Percentiles rank a stretch among this genome's conserved stretches.
Conservation (phyloP, 495 filamentous ascomycete genomes). For the Tuber borchii region DNA sequence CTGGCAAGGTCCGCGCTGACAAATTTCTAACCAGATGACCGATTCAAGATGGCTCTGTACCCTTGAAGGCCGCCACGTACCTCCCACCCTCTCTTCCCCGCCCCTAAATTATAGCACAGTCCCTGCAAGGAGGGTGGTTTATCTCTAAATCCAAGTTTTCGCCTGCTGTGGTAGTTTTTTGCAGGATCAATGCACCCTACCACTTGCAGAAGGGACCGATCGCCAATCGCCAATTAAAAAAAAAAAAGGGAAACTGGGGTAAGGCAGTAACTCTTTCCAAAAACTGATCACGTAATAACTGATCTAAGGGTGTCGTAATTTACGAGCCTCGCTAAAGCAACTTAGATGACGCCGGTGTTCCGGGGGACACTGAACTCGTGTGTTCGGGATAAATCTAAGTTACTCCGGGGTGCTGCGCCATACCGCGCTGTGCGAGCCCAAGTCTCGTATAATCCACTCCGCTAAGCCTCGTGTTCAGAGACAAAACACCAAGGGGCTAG, state of each 20-base stretch:
- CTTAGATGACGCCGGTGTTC: background rate
- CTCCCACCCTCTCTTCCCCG: background rate
- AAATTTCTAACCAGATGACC: constrained; percentile 3
- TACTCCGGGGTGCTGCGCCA: background rate
- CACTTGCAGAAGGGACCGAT: background rate
- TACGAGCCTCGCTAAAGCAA: constrained; percentile 3
- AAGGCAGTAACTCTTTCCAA: background rate
- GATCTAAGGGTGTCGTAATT: background rate
- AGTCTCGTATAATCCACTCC: background rate
- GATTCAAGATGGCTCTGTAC: background rate
- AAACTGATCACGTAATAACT: background rate
- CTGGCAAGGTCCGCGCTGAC: background rate
- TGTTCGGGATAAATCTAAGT: background rate
- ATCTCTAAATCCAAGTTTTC: background rate
- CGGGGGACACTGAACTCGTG: background rate
- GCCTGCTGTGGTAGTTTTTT: background rate
- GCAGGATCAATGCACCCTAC: background rate
- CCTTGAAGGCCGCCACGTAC: background rate
- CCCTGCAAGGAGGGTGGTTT: background rate
- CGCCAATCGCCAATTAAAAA: background rate
- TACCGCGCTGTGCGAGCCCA: background rate
- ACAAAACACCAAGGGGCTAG: no score
- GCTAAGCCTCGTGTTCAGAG: no score
- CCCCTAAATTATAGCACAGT: background rate
- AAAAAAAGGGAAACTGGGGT: background rate